phyloP scores from a whole-genome alignment of 2,329 filamentous ascomycete species.

The Exophiala calicioides region DNA sequence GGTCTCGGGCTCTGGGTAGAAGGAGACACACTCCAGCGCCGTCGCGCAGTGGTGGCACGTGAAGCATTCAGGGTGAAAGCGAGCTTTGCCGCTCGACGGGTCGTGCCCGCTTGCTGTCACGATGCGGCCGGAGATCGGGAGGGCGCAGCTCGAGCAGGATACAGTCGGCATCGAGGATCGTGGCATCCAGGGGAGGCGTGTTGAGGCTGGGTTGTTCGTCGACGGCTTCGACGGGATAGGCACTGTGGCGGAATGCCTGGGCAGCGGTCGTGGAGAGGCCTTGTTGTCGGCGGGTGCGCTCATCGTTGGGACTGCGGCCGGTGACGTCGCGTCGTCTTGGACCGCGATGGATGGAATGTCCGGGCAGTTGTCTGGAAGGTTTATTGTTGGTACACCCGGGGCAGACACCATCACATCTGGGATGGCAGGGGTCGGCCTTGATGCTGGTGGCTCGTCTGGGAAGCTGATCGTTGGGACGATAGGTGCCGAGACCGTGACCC shows the following conservation, averaged over 20 bases:
- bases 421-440: constrained; percentile 5
- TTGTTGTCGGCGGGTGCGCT: constrained; percentile 1
- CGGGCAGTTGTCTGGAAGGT: constrained; percentile 47
- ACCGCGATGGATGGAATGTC: constrained; percentile 39
- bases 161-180: constrained; percentile 59
- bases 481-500: constrained; percentile 20
- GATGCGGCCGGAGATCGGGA: constrained; percentile 86
- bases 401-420: constrained; percentile 10
- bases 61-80: constrained; percentile 95
- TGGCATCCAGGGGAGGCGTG: constrained; percentile 34
- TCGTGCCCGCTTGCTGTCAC: constrained; percentile 72
- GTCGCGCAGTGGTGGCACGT: constrained; percentile 84
- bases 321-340: constrained; percentile 1
- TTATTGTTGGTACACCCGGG: constrained; percentile 50
- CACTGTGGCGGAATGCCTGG: constrained; percentile 32
- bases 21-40: constrained; percentile 88
- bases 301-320: constrained; percentile 7
- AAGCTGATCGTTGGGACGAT: constrained; percentile 17
- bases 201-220: constrained; percentile 36
- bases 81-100: constrained; percentile 37
- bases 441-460: constrained; percentile 8
- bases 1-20: constrained; percentile 84
- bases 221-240: constrained; percentile 39
- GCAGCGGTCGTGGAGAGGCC: constrained; percentile 18
- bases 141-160: constrained; percentile 78